Evolutionary conservation across 441 rosid genomes (phyloP).

Genomic region (Pelargonium exstipulatum): DNA sequence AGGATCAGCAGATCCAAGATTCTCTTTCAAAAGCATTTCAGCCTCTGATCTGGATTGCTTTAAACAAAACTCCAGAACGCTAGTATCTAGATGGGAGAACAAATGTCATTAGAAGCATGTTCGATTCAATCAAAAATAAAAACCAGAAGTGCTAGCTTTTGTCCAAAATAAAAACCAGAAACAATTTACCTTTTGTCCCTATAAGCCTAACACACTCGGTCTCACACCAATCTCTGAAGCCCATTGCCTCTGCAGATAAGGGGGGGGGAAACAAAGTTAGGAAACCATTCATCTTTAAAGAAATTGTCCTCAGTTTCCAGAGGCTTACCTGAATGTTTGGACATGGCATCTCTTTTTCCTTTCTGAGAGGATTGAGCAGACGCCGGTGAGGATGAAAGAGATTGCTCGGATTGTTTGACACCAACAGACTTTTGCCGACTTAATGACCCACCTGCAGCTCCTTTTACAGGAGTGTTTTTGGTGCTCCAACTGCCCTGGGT

Average conservation of each 20-base stretch:
- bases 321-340: conserved; percentile 62
- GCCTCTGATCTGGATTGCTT: conserved; percentile 97
- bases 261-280: conserved; percentile 16
- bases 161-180: not conserved
- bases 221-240: conserved; percentile 93
- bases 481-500: conserved; percentile 68
- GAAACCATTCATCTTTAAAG: not conserved
- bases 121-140: not conserved
- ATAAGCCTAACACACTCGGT: conserved; percentile 77
- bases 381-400: conserved; percentile 51
- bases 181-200: conserved; percentile 63
- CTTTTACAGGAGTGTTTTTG: conserved; percentile 58
- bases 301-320: conserved; percentile 3
- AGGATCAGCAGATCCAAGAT: conserved; percentile 72
- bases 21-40: conserved; percentile 66
- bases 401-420: conserved; percentile 41
- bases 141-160: not conserved
- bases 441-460: conserved; percentile 42
- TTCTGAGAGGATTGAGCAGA: conserved; percentile 45
- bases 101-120: conserved; percentile 12
- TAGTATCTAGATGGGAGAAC: conserved; percentile 47
- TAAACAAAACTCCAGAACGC: conserved; percentile 83
- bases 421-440: conserved; percentile 65
- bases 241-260: conserved; percentile 75
- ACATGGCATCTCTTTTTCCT: conserved; percentile 53